phyloP scores from a whole-genome alignment of 2,329 filamentous ascomycete species.

The Scleromitrula shiraiana region DNA sequence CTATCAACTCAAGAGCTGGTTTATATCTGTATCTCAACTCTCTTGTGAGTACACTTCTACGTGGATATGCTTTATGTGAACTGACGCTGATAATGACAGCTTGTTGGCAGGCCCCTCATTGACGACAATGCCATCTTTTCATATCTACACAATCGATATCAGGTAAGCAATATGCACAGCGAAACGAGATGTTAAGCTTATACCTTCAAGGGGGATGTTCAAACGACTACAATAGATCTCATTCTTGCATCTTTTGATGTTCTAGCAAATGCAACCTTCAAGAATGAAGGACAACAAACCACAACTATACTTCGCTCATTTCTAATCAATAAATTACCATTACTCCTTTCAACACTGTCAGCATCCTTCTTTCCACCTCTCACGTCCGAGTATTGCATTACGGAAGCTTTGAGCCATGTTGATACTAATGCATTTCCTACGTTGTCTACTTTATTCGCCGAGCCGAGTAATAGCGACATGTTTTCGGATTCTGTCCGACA shows the following conservation, averaged over 20 bases:
- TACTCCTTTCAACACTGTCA: conserved; percentile 50
- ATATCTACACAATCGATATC: conserved; percentile 78
- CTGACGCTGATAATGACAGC: conserved; percentile 42
- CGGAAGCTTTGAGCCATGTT: conserved; percentile 54
- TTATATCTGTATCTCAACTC: conserved; percentile 82
- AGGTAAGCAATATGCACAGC: conserved; percentile 40
- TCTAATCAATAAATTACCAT: conserved; percentile 65
- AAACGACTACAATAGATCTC: conserved; percentile 70
- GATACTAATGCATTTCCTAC: conserved; percentile 56
- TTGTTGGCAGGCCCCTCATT: conserved; percentile 72
- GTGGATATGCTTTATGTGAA: not conserved
- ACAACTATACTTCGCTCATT: conserved; percentile 78
- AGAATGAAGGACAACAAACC: conserved; percentile 49
- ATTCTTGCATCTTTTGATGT: conserved; percentile 86
- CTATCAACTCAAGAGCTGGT: conserved; percentile 69
- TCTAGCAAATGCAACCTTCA: conserved; percentile 77
- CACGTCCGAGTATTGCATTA: conserved; percentile 56
- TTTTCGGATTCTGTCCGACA: conserved; percentile 61
- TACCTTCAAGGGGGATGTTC: conserved; percentile 58
- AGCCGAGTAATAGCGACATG: conserved; percentile 44
- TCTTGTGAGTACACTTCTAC: conserved; percentile 46
- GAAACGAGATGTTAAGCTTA: conserved; percentile 14
- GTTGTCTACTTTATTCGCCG: conserved; percentile 55
- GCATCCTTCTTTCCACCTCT: conserved; percentile 49
- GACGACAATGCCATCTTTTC: conserved; percentile 73